A percentile compares a stretch with the other conserved stretches of the same genome.
phyloP scores from a whole-genome alignment of 345 rosid genomes.

The Rhodamnia rubescens region DNA sequence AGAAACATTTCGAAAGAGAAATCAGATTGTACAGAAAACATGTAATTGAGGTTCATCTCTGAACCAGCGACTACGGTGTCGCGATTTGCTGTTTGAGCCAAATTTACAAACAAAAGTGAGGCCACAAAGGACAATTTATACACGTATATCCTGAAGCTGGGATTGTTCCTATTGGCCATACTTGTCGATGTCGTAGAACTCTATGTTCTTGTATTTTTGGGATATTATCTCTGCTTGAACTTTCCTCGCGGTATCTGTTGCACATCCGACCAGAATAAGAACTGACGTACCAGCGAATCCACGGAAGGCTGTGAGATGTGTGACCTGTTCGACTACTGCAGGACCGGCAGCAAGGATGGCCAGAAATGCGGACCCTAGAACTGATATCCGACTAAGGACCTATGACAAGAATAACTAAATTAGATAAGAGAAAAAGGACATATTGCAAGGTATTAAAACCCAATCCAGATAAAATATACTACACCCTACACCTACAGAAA shows the following conservation, averaged over 20 bases:
- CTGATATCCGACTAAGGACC: constrained; percentile 96
- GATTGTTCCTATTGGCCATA: constrained; percentile 5
- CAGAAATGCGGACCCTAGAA: constrained; percentile 75
- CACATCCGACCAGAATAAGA: constrained; percentile 98
- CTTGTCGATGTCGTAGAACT: constrained; percentile 70
- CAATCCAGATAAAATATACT: background rate
- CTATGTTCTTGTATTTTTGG: constrained; percentile 90
- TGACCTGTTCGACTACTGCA: constrained; percentile 68
- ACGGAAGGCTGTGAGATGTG: constrained; percentile 93
- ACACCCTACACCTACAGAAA: background rate
- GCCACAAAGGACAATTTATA: background rate
- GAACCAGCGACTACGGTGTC: background rate
- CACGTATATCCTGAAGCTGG: background rate
- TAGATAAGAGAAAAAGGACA: background rate
- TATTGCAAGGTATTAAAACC: background rate
- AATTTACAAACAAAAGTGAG: background rate
- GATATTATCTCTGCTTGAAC: constrained; percentile 94
- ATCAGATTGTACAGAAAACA: background rate
- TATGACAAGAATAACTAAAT: constrained; percentile 6
- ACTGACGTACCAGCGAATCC: constrained; percentile 99
- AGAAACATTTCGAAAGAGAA: background rate
- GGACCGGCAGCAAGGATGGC: constrained; percentile 99
- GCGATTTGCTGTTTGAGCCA: background rate
- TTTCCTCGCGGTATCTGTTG: constrained; percentile 93
- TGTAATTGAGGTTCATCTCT: background rate